Base-by-base conservation (phyloP, 345 rosid genomes). In the Turnera subulata region DNA sequence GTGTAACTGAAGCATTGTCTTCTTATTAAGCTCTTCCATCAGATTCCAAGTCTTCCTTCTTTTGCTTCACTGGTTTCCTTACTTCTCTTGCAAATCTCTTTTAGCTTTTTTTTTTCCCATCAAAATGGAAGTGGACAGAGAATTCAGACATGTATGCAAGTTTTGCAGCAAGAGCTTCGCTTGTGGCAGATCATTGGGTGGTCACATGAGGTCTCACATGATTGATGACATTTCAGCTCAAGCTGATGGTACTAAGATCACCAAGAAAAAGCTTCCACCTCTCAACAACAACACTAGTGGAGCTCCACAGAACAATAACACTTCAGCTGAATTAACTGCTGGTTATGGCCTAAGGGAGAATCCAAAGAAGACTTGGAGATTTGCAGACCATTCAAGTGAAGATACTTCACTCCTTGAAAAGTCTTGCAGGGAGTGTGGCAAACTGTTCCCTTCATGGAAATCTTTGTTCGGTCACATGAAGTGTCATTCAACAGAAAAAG, bases 151-250 rank as follows among this genome's bases (percentile, higher is more conserved):
- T 71, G 76, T 56, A 23, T 84, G 89, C 73, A 84, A 78, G 62
- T 75, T 84, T 61, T 84, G 91, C 75, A 58, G 69, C 80, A 81
- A 82, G 72, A 78, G 80, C 55, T 82, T 79, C 63, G 62, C 71
- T 9, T 67, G 85, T 66, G 88, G 91, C 13, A 84, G 84, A 76
- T 82, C 87, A 35, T 62, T 84, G 68, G 91, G 91, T 20, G 91
- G 91, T 57, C 91, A 82, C 72, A 76, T 82, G 85, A 80, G 88
- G 79, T 84, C 87, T 65, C 91, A 82, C 45, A 64, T 76, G 76
- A 59, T 65, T 49, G 61, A 62, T 70, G 62, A 69, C 57, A 68
- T 70, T 64, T 54, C 73, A 43, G 63, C 59, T 53, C 78, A 70
- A 25, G 57, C 57, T 16, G 66, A 67, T 56, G 70, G 73, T 13